Evolutionary conservation across 1,139 yeast genomes (phyloP).

Genomic region (Candida glucosophila): DNA sequence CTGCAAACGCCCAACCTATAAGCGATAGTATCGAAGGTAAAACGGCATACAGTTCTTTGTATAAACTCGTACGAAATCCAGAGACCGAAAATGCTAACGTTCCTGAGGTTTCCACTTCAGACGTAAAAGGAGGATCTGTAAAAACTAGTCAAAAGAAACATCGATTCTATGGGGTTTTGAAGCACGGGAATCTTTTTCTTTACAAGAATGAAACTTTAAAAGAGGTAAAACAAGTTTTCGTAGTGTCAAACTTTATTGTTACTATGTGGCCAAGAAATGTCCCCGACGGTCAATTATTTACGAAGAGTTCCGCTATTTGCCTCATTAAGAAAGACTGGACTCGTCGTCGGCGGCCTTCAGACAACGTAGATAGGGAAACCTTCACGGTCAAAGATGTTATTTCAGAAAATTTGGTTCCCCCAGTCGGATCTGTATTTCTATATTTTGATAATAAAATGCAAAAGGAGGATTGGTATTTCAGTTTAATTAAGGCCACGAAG

Average conservation of each 20-base stretch:
- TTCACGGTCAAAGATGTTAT: slow-evolving; percentile 15
- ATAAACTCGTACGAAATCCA: slow-evolving; percentile 42
- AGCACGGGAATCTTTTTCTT: slow-evolving; percentile 80
- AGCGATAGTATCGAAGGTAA: slow-evolving; percentile 35
- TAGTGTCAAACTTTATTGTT: slow-evolving; percentile 60
- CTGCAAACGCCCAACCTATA: slow-evolving; percentile 25
- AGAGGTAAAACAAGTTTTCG: slow-evolving; percentile 74
- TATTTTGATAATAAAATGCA: slow-evolving; percentile 71
- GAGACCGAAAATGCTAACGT: slow-evolving; percentile 6
- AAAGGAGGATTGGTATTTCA: slow-evolving; percentile 91
- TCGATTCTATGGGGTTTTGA: slow-evolving; percentile 57
- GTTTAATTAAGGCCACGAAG: slow-evolving; percentile 69
- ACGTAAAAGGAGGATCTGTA: slow-evolving; percentile 3
- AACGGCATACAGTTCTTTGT: slow-evolving; percentile 52
- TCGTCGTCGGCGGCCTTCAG: slow-evolving; percentile 19
- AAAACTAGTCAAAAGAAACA: slow-evolving; percentile 38
- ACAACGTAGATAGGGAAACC: slow-evolving; percentile 12
- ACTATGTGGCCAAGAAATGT: slow-evolving; percentile 79
- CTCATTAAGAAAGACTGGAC: slow-evolving; percentile 39
- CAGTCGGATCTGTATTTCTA: slow-evolving; percentile 55
- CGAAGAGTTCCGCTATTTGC: slow-evolving; percentile 73
- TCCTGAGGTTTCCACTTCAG: slow-evolving; percentile 1
- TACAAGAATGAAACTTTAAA: slow-evolving; percentile 61
- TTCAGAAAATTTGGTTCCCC: slow-evolving; percentile 24
- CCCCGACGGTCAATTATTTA: slow-evolving; percentile 68